phyloP scores from a whole-genome alignment of 78 protist genomes.

The Dictyostelium firmibasis region DNA sequence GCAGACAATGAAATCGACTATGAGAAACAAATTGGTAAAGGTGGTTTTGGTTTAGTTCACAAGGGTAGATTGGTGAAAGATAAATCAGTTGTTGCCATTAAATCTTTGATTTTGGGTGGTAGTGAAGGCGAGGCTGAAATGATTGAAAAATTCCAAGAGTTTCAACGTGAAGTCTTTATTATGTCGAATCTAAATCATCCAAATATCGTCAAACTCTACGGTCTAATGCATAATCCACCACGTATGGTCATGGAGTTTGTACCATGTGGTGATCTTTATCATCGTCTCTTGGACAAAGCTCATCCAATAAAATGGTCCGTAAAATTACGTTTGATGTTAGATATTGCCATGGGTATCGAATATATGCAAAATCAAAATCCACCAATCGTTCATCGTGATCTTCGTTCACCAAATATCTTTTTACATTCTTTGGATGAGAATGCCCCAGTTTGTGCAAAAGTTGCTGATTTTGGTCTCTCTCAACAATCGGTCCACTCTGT shows the following conservation, averaged over 20 bases:
- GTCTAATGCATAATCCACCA: slow-evolving; percentile 74
- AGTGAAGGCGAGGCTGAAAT: slow-evolving; percentile 33
- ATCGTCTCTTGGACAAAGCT: not conserved
- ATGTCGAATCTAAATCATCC: slow-evolving; percentile 72
- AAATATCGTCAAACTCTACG: slow-evolving; percentile 67
- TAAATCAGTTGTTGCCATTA: slow-evolving; percentile 56
- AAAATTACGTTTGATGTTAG: slow-evolving; percentile 47
- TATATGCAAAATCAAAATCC: slow-evolving; percentile 73
- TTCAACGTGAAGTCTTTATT: slow-evolving; percentile 81
- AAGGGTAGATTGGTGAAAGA: slow-evolving; percentile 19
- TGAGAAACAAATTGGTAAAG: slow-evolving; percentile 74
- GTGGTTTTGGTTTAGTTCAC: slow-evolving; percentile 76
- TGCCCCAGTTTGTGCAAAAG: slow-evolving; percentile 70
- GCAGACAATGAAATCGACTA: slow-evolving; percentile 37
- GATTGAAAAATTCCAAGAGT: slow-evolving; percentile 75
- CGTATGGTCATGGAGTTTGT: slow-evolving; percentile 79
- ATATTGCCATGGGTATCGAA: slow-evolving; percentile 64
- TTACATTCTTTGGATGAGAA: slow-evolving; percentile 30
- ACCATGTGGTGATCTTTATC: slow-evolving; percentile 70
- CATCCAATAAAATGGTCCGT: slow-evolving; percentile 24
- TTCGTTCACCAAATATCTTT: slow-evolving; percentile 69
- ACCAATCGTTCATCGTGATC: slow-evolving; percentile 79
- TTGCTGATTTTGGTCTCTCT: slow-evolving; percentile 80
- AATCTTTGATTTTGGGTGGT: slow-evolving; percentile 35
- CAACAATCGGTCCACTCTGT: slow-evolving; percentile 72